These are phyloP conservation scores for Fusarium sp. DNA, from an alignment of 2,329 filamentous ascomycete genomes.

Conservation along the genomic window DNA sequence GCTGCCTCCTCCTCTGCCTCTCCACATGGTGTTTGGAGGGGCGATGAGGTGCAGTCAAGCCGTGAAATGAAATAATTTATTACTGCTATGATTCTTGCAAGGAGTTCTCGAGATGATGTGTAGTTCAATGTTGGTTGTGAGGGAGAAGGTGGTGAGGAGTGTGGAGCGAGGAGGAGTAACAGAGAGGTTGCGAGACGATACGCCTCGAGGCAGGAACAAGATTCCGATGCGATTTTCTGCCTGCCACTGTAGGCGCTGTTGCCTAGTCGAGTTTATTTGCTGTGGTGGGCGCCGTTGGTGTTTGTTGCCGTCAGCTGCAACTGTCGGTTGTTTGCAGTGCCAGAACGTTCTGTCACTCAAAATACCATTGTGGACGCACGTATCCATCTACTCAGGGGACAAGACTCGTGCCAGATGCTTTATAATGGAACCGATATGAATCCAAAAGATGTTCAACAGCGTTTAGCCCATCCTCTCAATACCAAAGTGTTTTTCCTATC, in stretches of 20 bases:
- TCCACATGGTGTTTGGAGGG: neutral
- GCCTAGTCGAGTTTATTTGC: neutral
- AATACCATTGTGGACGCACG: neutral
- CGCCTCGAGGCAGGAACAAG: neutral
- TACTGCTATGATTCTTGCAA: neutral
- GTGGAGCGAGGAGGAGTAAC: neutral
- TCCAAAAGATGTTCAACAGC: too few species aligned
- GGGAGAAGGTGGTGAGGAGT: neutral
- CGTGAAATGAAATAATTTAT: neutral
- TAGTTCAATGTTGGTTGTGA: neutral
- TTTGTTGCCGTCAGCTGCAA: neutral
- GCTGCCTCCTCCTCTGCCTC: neutral
- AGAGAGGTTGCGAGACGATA: neutral
- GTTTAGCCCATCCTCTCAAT: too few species aligned
- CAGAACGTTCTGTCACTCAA: neutral
- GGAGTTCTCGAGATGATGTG: neutral
- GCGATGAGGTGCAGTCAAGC: neutral
- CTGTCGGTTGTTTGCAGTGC: slow-evolving; percentile 2
- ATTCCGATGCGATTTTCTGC: too few species aligned
- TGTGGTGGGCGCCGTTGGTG: neutral
- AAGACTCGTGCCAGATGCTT: too few species aligned
- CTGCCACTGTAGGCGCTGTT: too few species aligned
- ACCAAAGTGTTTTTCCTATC: too few species aligned
- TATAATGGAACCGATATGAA: too few species aligned
- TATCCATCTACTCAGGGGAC: neutral